Conservation (phyloP, 306 rosid species). For the Fragaria iinumae region DNA sequence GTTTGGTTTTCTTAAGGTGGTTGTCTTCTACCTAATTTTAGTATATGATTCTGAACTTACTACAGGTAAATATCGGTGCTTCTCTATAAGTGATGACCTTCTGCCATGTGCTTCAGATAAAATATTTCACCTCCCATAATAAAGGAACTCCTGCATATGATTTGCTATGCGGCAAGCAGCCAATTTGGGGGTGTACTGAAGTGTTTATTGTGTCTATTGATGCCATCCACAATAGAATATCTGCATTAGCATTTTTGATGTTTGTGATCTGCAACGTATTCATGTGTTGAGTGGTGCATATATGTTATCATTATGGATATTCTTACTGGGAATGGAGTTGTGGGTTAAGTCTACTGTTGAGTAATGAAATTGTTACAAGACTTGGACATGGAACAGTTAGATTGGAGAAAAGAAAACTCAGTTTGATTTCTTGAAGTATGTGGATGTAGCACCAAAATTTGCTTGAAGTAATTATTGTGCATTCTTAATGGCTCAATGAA, state of each 20-base stretch:
- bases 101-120: constrained; percentile 49
- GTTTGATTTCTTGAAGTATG: constrained; percentile 18
- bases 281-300: constrained; percentile 33
- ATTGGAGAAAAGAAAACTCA: constrained; percentile 11
- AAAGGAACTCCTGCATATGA: constrained; percentile 33
- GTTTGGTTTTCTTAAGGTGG: background rate
- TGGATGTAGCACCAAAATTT: constrained; percentile 7
- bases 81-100: constrained; percentile 44
- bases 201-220: constrained; percentile 38
- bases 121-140: constrained; percentile 28
- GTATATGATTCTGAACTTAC: constrained; percentile 11
- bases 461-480: constrained; percentile 11
- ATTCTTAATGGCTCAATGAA: constrained; percentile 27
- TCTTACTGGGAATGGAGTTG: constrained; percentile 36
- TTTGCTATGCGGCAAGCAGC: constrained; percentile 46
- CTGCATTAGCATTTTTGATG: constrained; percentile 41
- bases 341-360: constrained; percentile 26
- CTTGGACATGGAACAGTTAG: constrained; percentile 25
- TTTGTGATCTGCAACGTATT: constrained; percentile 31
- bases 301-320: constrained; percentile 30
- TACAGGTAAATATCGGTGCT: constrained; percentile 76
- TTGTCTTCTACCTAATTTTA: constrained; percentile 9
- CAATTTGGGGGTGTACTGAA: constrained; percentile 49
- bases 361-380: constrained; percentile 18
- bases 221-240: constrained; percentile 52